phyloP scores from a whole-genome alignment of 2,329 filamentous ascomycete species.

The Talaromyces sp. region DNA sequence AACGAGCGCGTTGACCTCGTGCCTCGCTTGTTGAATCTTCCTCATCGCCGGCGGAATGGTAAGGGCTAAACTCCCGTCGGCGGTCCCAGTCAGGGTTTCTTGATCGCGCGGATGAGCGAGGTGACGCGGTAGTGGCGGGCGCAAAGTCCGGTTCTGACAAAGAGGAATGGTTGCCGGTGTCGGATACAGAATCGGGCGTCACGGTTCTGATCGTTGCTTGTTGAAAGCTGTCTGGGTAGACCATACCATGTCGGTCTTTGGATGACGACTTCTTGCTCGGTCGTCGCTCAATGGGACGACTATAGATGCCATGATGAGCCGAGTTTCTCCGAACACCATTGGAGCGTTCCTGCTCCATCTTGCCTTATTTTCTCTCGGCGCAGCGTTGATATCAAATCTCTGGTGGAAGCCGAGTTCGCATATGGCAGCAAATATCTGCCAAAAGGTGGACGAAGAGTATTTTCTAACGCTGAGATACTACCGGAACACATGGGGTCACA shows the following conservation, averaged over 20 bases:
- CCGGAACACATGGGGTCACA: constrained; percentile 33
- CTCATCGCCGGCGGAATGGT: constrained; percentile 27
- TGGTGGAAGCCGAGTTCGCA: background rate
- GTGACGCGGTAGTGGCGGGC: constrained; percentile 28
- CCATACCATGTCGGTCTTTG: constrained; percentile 41
- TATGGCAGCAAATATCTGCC: constrained; percentile 20
- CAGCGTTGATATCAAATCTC: background rate
- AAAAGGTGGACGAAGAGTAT: constrained; percentile 24
- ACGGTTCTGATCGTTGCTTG: constrained; percentile 42
- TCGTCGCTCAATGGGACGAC: constrained; percentile 37
- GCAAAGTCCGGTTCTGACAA: constrained; percentile 32
- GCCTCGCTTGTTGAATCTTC: constrained; percentile 27
- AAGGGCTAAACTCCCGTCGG: constrained; percentile 25
- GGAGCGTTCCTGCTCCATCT: constrained; percentile 37
- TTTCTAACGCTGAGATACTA: constrained; percentile 27
- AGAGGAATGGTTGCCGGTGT: constrained; percentile 31
- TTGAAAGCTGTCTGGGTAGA: constrained; percentile 42
- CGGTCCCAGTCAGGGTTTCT: constrained; percentile 27
- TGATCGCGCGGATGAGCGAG: constrained; percentile 29
- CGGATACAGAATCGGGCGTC: constrained; percentile 39
- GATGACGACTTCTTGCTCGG: constrained; percentile 45
- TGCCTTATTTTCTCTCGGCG: background rate
- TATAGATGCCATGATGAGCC: constrained; percentile 31
- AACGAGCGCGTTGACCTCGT: constrained; percentile 32
- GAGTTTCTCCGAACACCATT: constrained; percentile 38